phyloP scores from a whole-genome alignment of 2,329 filamentous ascomycete species.

The Helminthosporium solani region DNA sequence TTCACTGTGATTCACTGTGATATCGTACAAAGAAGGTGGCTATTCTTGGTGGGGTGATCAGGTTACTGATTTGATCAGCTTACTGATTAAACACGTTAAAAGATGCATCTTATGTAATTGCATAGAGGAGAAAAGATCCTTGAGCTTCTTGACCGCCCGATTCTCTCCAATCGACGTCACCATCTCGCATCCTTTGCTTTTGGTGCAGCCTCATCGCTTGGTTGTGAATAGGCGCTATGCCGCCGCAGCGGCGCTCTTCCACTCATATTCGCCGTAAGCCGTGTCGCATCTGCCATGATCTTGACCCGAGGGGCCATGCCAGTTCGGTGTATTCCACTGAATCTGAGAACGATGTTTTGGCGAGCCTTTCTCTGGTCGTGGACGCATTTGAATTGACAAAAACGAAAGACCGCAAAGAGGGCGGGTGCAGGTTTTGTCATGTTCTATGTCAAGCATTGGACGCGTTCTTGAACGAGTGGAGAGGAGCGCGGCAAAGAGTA shows the following conservation, averaged over 20 bases:
- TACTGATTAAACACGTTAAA: too few species aligned
- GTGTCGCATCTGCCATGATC: slow-evolving; percentile 32
- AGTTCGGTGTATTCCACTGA: slow-evolving; percentile 25
- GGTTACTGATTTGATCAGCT: too few species aligned
- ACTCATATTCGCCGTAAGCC: slow-evolving; percentile 21
- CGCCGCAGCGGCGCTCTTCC: slow-evolving; percentile 16
- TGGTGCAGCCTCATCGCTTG: background rate
- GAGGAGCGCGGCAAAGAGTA: slow-evolving; percentile 20
- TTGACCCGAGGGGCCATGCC: slow-evolving; percentile 29
- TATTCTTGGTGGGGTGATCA: too few species aligned
- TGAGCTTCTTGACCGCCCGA: background rate
- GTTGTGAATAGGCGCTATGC: slow-evolving; percentile 14
- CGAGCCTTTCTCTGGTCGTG: slow-evolving; percentile 26
- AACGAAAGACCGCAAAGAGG: slow-evolving; percentile 13
- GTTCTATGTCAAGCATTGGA: slow-evolving; percentile 30
- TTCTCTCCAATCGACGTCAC: slow-evolving; percentile 1
- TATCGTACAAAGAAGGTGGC: too few species aligned
- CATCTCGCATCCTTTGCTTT: background rate
- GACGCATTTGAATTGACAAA: slow-evolving; percentile 26
- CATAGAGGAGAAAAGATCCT: background rate
- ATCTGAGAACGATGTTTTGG: slow-evolving; percentile 14
- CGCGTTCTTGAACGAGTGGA: slow-evolving; percentile 30
- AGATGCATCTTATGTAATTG: too few species aligned
- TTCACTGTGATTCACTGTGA: too few species aligned
- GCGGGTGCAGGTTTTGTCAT: slow-evolving; percentile 32